Evolutionary conservation across 805 yeast species (phyloP), one percentile per base, ranked within the genome.

Genomic region (Barnettozyma californica): DNA sequence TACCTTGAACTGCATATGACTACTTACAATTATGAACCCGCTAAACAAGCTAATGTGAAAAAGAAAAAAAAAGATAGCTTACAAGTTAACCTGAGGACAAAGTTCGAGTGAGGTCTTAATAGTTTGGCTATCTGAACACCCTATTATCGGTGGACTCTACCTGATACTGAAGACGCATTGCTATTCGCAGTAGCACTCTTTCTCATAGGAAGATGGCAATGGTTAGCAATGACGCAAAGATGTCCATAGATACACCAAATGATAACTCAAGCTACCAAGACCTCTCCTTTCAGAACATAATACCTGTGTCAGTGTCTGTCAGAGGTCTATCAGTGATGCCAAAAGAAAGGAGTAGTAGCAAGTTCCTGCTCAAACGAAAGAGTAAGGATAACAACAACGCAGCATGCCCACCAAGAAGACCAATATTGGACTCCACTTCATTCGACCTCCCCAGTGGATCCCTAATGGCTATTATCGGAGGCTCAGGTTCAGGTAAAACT

Each of bases 401-500:
- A n/a, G n/a, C n/a, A n/a, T n/a, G 16, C 13, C 21, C 21, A 7
- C 27, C 21, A 4, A 19, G 26, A 23, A 43, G 26, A 20, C 37
- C 31, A 7, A 49, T 56, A 9, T 50, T 60, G 14, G 47, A 51
- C 21, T 21, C 44, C 61, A 73, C 86, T 31, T 80, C 90, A 0
- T 75, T 87, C 49, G 80, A 80, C 41, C 70, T 87, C 9, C 79
- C 81, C 0, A 60, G 75, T n/a, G 87, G 87, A 13, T 72, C 84
- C 2, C 61, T 89, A 38, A 75, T 87, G 70, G 95, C 95, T 5
- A 84, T 89, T 9, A 80, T 89, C 70, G 96, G 96, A 7, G 95
- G 96, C 0, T 84, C 92, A 0, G 96, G 96, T 0, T 81, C 90
- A 3, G 96, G 96, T 3, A 88, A 89, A 59, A 89, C 96, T 0